phyloP scores from a whole-genome alignment of 2,329 filamentous ascomycete species.

The Xylaria sp. region DNA sequence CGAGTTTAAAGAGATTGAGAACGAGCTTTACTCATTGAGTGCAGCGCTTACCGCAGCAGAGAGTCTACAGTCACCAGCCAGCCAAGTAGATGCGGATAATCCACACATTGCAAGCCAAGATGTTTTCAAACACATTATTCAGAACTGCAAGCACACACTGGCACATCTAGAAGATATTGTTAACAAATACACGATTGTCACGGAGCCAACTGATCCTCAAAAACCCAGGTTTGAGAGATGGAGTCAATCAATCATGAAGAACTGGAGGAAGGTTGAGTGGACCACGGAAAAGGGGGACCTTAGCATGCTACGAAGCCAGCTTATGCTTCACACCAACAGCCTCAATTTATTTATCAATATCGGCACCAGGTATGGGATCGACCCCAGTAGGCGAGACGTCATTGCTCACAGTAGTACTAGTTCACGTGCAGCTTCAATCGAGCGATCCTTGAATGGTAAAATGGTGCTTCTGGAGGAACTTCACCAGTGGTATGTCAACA shows the following conservation, averaged over 20 bases:
- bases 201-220: constrained; percentile 6
- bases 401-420: too few species aligned
- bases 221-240: constrained; percentile 27
- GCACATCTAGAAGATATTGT: constrained; percentile 32
- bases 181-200: constrained; percentile 30
- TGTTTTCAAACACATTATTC: constrained; percentile 24
- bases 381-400: too few species aligned
- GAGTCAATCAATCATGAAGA: constrained; percentile 32
- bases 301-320: constrained; percentile 30
- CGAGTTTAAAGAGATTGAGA: constrained; percentile 41
- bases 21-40: constrained; percentile 40
- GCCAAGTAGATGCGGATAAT: not conserved
- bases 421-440: constrained; percentile 23
- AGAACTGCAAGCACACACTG: constrained; percentile 29
- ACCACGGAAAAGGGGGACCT: constrained; percentile 40
- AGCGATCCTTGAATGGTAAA: constrained; percentile 19
- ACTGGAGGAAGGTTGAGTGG: constrained; percentile 41
- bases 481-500: constrained; percentile 27
- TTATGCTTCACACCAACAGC: constrained; percentile 36
- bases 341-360: constrained; percentile 35
- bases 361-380: constrained; percentile 24
- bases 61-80: not conserved
- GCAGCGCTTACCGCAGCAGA: constrained; percentile 35
- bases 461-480: constrained; percentile 26
- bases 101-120: constrained; percentile 1